Conservation (phyloP, 805 yeast genomes). For the Wickerhamiella australiensis region DNA sequence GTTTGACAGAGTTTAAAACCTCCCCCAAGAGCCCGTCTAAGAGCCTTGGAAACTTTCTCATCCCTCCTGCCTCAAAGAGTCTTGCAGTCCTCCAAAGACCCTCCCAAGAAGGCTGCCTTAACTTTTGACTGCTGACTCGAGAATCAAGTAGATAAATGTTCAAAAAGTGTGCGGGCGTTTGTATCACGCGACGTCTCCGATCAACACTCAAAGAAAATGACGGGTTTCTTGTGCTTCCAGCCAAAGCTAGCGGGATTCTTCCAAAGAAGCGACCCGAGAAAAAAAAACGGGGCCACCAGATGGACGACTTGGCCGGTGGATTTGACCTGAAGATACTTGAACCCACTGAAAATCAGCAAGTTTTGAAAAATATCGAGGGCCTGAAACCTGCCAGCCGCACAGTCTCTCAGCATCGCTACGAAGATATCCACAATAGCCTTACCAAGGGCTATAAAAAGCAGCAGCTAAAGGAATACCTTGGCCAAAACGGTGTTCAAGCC, state of each 20-base stretch:
- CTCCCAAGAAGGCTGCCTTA: too few species aligned
- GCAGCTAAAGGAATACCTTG: slow-evolving; percentile 19
- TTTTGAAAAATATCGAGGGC: slow-evolving; percentile 1
- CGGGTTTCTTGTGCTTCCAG: slow-evolving; percentile 6
- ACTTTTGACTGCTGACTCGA: neutral
- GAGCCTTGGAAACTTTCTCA: too few species aligned
- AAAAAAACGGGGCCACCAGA: neutral
- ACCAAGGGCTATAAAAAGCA: slow-evolving; percentile 22
- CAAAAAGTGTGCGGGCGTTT: neutral
- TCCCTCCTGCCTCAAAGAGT: too few species aligned
- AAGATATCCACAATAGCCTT: slow-evolving; percentile 21
- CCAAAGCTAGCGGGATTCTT: neutral
- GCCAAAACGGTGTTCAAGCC: neutral
- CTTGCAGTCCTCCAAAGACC: too few species aligned
- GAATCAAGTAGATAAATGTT: neutral
- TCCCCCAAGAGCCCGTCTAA: too few species aligned
- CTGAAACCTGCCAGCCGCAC: neutral
- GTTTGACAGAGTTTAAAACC: too few species aligned
- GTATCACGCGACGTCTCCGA: neutral
- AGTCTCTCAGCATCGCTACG: slow-evolving; percentile 20
- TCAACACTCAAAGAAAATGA: neutral
- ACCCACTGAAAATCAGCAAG: neutral
- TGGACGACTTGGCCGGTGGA: neutral
- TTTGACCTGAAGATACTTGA: neutral
- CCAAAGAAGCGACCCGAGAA: slow-evolving; percentile 6